These are phyloP conservation scores for Xerocomellus amylosporus DNA, from an alignment of 768 basidiomycete genomes.

Conservation along the genomic window DNA sequence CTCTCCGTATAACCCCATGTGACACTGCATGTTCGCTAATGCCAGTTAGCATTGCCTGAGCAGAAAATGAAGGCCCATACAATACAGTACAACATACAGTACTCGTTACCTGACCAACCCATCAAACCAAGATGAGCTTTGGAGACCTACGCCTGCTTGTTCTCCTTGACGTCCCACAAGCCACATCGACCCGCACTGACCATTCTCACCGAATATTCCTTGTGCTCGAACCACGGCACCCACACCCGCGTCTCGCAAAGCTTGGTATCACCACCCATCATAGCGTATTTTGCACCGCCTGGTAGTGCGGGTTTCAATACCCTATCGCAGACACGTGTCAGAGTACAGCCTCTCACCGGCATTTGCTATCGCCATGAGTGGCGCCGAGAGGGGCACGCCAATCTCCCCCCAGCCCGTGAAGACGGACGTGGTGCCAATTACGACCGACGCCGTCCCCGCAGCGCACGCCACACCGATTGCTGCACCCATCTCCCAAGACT, in stretches of 20 bases:
- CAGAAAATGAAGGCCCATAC: neutral
- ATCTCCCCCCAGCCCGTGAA: constrained; percentile 4
- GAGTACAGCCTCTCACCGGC: constrained; percentile 1
- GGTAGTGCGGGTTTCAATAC: neutral
- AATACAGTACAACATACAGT: neutral
- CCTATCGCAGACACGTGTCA: too few species aligned
- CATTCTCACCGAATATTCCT: constrained; percentile 18
- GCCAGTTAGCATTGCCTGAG: too few species aligned
- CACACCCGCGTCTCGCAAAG: constrained; percentile 20
- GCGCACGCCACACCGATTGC: constrained; percentile 16
- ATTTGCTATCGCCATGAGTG: constrained; percentile 13
- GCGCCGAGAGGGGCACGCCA: constrained; percentile 2
- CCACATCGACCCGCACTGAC: neutral
- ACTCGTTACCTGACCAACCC: neutral
- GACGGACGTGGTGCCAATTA: constrained; percentile 3
- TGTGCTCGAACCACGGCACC: constrained; percentile 23
- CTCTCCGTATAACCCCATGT: too few species aligned
- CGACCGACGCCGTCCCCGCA: constrained; percentile 20
- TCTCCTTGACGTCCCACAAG: constrained; percentile 19
- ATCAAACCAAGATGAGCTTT: neutral
- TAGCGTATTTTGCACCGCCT: constrained; percentile 12
- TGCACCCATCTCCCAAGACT: constrained; percentile 21
- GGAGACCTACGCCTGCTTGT: constrained; percentile 4
- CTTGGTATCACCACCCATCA: neutral
- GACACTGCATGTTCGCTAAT: too few species aligned